These are phyloP conservation scores for thale cress (Arabidopsis thaliana) DNA, from an alignment of 345 rosid genomes.

Conservation along the genomic window DNA sequence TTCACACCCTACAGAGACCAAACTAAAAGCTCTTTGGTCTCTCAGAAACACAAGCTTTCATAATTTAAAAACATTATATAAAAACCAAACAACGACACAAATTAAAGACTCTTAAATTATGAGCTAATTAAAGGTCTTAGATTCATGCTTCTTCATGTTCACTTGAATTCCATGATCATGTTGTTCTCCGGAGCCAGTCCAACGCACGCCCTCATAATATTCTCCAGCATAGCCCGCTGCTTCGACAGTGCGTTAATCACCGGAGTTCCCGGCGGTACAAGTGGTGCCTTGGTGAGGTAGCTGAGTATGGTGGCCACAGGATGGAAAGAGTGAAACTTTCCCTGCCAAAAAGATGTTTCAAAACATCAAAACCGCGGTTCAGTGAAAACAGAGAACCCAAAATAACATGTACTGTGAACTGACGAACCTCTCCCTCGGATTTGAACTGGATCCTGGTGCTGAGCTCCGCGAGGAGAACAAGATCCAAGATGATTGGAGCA, in stretches of 20 bases:
- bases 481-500: conserved; percentile 94
- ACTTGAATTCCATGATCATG: conserved; percentile 98
- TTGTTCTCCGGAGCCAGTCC: conserved; percentile 97
- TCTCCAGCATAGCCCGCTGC: conserved; percentile 99
- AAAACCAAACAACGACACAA: conserved; percentile 26
- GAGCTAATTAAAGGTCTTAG: conserved; percentile 17
- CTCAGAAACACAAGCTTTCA: conserved; percentile 32
- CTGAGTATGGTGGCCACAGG: conserved; percentile 98
- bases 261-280: conserved; percentile 95
- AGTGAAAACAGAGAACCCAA: background rate
- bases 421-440: conserved; percentile 81
- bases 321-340: conserved; percentile 95
- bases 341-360: conserved; percentile 49
- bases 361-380: conserved; percentile 2
- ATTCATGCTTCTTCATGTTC: conserved; percentile 42
- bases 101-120: conserved; percentile 1
- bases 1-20: conserved; percentile 29
- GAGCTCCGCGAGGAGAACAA: conserved; percentile 95
- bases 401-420: background rate
- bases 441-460: conserved; percentile 93
- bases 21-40: conserved; percentile 34
- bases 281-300: conserved; percentile 98
- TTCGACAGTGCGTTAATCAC: conserved; percentile 96
- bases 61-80: conserved; percentile 16
- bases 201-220: conserved; percentile 91